Conservation (phyloP, 2,329 filamentous ascomycete genomes). For the Alternaria sp. region DNA sequence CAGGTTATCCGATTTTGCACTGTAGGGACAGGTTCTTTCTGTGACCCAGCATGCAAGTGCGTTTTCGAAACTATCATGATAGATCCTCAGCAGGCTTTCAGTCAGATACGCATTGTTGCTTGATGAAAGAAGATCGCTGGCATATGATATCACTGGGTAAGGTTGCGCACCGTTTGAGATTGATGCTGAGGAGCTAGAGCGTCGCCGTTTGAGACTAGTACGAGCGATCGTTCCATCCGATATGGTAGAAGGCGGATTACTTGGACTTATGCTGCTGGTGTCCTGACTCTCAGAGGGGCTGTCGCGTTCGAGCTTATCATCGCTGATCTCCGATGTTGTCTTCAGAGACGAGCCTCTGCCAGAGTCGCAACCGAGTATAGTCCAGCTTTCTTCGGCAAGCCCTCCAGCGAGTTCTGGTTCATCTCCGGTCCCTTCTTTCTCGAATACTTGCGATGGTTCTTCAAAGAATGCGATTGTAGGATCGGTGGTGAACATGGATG, state of each 20-base stretch:
- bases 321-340: constrained; percentile 28
- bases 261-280: not conserved
- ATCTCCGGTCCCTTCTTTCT: not conserved
- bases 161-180: constrained; percentile 24
- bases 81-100: constrained; percentile 56
- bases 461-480: constrained; percentile 4
- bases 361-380: constrained; percentile 27
- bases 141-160: constrained; percentile 27
- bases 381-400: constrained; percentile 18
- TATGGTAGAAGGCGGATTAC: constrained; percentile 7
- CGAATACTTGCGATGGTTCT: not conserved
- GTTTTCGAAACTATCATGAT: constrained; percentile 62
- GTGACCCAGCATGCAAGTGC: constrained; percentile 62
- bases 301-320: constrained; percentile 18
- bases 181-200: constrained; percentile 29
- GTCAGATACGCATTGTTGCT: constrained; percentile 51
- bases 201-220: constrained; percentile 31
- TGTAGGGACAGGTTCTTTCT: constrained; percentile 61
- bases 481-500: constrained; percentile 19
- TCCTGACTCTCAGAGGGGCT: constrained; percentile 12
- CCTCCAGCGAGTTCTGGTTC: constrained; percentile 4
- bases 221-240: constrained; percentile 14
- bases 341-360: constrained; percentile 34
- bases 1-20: constrained; percentile 35
- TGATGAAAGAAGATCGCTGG: constrained; percentile 40